phyloP scores from a whole-genome alignment of 805 yeast genomes.

The Saccharomycopsis synnaedendra region DNA sequence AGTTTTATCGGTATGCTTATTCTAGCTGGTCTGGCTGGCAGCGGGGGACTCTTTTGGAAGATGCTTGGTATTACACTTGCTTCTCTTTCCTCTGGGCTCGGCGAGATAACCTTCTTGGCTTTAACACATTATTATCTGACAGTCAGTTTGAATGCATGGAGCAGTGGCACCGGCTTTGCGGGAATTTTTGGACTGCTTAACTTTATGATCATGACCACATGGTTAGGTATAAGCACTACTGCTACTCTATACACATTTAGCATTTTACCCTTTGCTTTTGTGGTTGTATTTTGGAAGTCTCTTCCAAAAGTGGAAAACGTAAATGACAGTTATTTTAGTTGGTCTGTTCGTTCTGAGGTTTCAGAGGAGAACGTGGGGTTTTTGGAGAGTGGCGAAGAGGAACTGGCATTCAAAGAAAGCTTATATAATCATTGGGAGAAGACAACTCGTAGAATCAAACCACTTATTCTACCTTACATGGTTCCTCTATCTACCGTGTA shows the following conservation, averaged over 20 bases:
- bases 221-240: conserved; percentile 44
- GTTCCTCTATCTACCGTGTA: conserved; percentile 77
- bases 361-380: conserved; percentile 3
- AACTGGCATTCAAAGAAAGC: not conserved
- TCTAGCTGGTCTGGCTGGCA: conserved; percentile 28
- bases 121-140: conserved; percentile 66
- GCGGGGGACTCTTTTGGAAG: conserved; percentile 22
- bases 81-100: conserved; percentile 77
- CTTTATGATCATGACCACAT: conserved; percentile 62
- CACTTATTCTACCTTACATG: conserved; percentile 58
- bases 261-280: conserved; percentile 41
- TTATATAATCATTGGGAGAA: not conserved
- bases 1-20: conserved; percentile 68
- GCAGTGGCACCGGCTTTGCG: conserved; percentile 94
- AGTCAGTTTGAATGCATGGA: conserved; percentile 70
- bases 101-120: conserved; percentile 82
- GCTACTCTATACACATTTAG: conserved; percentile 48
- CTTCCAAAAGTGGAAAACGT: conserved; percentile 5
- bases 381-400: not conserved
- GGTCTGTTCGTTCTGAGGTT: not conserved
- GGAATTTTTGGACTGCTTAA: conserved; percentile 75
- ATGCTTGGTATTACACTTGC: conserved; percentile 70
- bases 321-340: conserved; percentile 6
- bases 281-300: conserved; percentile 21
- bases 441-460: conserved; percentile 27